phyloP scores from a whole-genome alignment of 495 filamentous ascomycete genomes.

The Neurospora sp. region DNA sequence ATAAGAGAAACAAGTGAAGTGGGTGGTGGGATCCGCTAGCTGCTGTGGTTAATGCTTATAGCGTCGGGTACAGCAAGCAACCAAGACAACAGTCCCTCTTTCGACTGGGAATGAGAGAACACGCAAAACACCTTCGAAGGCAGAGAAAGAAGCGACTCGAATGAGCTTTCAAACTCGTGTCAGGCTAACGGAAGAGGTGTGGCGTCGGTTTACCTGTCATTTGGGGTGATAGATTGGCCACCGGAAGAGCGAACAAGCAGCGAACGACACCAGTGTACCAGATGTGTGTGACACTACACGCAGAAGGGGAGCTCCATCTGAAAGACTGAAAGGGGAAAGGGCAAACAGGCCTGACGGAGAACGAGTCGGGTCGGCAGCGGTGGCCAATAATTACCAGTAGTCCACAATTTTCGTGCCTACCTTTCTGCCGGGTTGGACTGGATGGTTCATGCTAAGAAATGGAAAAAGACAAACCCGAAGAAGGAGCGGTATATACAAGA shows the following conservation, averaged over 20 bases:
- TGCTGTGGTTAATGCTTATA: background rate
- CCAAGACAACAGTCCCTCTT: background rate
- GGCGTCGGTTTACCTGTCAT: background rate
- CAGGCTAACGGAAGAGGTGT: background rate
- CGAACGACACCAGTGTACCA: background rate
- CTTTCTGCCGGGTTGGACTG: background rate
- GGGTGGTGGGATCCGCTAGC: background rate
- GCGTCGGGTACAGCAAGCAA: background rate
- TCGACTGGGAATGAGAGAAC: background rate
- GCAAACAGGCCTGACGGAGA: background rate
- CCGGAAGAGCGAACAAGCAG: background rate
- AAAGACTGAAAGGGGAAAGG: background rate
- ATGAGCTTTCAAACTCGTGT: background rate
- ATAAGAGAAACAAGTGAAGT: background rate
- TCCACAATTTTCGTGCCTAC: background rate
- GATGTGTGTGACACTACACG: background rate
- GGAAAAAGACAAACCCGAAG: background rate
- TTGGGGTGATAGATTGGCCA: background rate
- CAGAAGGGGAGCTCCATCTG: background rate
- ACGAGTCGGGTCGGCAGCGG: background rate
- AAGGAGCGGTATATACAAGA: background rate
- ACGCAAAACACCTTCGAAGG: background rate
- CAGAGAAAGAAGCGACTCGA: background rate
- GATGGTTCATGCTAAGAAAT: background rate
- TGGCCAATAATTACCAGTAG: background rate